Base-by-base conservation (phyloP, 129 eudicot species). In the Kitagawia praeruptora region DNA sequence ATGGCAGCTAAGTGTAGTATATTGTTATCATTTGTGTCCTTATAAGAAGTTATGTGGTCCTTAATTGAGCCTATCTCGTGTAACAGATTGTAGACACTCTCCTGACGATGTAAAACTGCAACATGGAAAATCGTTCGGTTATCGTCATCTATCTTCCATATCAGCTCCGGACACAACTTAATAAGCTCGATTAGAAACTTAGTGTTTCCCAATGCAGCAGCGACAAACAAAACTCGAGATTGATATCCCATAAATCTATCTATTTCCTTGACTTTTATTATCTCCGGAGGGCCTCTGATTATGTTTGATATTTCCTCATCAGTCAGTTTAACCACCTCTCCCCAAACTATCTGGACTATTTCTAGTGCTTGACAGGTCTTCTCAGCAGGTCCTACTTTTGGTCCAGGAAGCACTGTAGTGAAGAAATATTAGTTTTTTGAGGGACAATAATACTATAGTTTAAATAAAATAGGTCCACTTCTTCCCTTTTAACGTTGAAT, bases 21-120 rank as follows among this genome's bases (percentile, higher is more conserved):
- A n/a, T 67, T 82, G 37, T 77, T 82, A 3, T 42, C 9, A 18
- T 11, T 4, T 25, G 44, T 51, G 34, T 82, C 85, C 56, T 34
- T 76, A 47, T 14, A 64, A 21, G 78, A 8, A 5, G 81, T 73
- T n/a, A 82, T 54, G 15, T 77, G 21, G 58, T 77, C 71, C 66
- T 70, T 82, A n/a, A 14, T 42, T 0, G 78, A 34, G 31, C 79
- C 79, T 4, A 77, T 70, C 46, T 82, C 81, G 23, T 77, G 40
- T 53, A 82, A 31, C 11, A 82, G 56, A 39, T 71, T 70, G 75
- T 69, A 82, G 66, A 82, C 46, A 37, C 44, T 67, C 46, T 82
- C 81, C 28, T 82, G 74, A 47, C 81, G 85, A 27, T 82, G 75
- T 5, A n/a, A 28, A 4, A 82, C 78, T 18, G 85, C 85, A 25